Evolutionary conservation across 352 stramenopile species (phyloP).

Genomic region (Aphanomyces euteiches): DNA sequence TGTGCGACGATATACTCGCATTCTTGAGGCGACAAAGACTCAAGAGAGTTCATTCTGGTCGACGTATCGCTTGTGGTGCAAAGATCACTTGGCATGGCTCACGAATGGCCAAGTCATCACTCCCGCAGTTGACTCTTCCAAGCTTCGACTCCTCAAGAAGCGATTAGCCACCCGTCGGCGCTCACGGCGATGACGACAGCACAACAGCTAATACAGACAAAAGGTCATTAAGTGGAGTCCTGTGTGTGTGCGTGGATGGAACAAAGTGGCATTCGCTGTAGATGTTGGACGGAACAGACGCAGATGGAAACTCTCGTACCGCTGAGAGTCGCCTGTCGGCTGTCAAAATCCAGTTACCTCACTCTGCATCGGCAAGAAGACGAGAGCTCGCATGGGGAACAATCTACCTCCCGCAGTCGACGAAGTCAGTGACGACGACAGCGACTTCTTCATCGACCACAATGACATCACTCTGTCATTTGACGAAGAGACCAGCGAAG

Average conservation of each 20-base stretch:
- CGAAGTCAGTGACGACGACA: background rate
- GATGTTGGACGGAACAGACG: too few species aligned
- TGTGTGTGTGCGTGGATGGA: background rate
- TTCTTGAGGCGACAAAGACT: background rate
- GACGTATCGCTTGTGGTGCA: conserved; percentile 11
- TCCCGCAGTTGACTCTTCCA: background rate
- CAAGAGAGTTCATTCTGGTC: background rate
- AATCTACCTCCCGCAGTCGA: background rate
- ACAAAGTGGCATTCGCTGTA: too few species aligned
- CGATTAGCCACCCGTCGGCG: background rate
- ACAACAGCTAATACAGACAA: background rate
- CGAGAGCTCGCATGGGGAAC: background rate
- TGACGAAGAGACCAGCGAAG: background rate
- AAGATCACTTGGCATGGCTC: conserved; percentile 14
- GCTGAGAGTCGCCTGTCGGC: background rate
- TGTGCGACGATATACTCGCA: conserved; percentile 21
- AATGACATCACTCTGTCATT: conserved; percentile 6
- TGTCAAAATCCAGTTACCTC: too few species aligned
- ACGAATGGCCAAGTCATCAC: background rate
- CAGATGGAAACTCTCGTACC: background rate
- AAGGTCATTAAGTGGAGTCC: background rate
- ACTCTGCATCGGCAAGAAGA: too few species aligned
- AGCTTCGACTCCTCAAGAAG: conserved; percentile 1
- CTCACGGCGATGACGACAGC: background rate
- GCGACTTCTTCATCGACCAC: conserved; percentile 2